A percentile compares a stretch with the other conserved stretches of the same genome.
Conservation (phyloP, 176 grass and related monocot genomes). For the Hyparrhenia diplandra region DNA sequence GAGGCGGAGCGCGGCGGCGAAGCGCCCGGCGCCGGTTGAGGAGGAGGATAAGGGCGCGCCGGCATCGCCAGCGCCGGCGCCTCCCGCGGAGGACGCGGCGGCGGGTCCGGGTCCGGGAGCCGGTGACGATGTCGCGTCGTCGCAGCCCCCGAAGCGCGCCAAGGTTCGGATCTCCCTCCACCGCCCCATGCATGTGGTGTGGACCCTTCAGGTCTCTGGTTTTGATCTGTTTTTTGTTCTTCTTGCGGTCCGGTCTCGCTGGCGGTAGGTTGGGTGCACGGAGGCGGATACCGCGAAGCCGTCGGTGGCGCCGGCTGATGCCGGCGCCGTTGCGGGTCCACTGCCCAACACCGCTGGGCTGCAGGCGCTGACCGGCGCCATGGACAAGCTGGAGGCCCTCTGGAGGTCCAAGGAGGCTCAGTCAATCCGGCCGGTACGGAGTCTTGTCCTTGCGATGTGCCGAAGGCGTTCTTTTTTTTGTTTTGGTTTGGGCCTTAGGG, state of each 20-base stretch:
- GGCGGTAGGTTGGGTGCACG: slow-evolving; percentile 4
- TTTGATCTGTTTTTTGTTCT: slow-evolving; percentile 27
- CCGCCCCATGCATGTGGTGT: not conserved
- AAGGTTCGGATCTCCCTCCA: slow-evolving; percentile 43
- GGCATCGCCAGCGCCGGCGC: not conserved
- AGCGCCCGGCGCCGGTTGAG: slow-evolving; percentile 26
- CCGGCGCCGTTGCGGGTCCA: not conserved
- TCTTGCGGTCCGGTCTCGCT: not conserved
- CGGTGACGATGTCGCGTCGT: slow-evolving; percentile 7
- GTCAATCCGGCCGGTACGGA: slow-evolving; percentile 30
- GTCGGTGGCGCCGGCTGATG: not conserved
- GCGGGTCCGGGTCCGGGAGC: not conserved
- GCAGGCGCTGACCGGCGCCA: slow-evolving; percentile 44
- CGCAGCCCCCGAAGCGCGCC: slow-evolving; percentile 45
- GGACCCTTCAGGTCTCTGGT: not conserved
- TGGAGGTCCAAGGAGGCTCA: slow-evolving; percentile 28
- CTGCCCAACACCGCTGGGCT: slow-evolving; percentile 27
- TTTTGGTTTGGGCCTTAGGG: not conserved
- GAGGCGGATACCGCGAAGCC: slow-evolving; percentile 11
- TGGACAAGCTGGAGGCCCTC: slow-evolving; percentile 48
- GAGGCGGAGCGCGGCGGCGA: slow-evolving; percentile 49
- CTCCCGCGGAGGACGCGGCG: not conserved
- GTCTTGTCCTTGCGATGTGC: not conserved
- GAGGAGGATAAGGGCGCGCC: slow-evolving; percentile 28
- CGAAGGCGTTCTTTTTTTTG: not conserved